phyloP scores from a whole-genome alignment of 345 rosid species.

The Reutealis trisperma region DNA sequence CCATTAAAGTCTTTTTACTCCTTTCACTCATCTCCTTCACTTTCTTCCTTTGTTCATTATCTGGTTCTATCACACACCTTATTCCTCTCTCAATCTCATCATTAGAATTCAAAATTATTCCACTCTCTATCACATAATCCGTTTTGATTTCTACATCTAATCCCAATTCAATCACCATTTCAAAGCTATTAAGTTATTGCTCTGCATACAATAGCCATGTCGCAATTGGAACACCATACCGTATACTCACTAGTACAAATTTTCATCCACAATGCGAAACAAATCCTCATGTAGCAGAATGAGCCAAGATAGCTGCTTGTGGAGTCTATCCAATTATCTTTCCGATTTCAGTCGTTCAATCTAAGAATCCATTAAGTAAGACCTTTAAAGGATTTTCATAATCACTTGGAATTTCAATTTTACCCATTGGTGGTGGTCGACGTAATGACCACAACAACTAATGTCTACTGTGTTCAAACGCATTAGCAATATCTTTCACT shows the following conservation, averaged over 20 bases:
- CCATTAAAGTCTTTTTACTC: background rate
- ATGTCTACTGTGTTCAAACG: background rate
- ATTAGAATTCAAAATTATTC: too few relatives aligned
- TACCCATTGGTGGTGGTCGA: background rate
- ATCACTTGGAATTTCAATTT: background rate
- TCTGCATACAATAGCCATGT: constrained; percentile 9
- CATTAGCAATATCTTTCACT: background rate
- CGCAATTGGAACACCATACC: constrained; percentile 14
- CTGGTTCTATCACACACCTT: background rate
- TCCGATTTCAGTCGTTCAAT: background rate
- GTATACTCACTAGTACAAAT: constrained; percentile 5
- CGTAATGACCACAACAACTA: background rate
- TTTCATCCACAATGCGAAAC: constrained; percentile 22
- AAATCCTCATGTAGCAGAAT: constrained; percentile 5
- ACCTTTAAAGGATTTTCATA: background rate
- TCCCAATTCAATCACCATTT: constrained; percentile 7
- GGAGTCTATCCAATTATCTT: constrained; percentile 15
- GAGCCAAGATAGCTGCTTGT: background rate
- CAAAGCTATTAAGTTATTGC: constrained; percentile 11
- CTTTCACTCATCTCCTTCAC: background rate
- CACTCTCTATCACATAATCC: background rate
- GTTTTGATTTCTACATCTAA: background rate
- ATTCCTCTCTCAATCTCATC: background rate
- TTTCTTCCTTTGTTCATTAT: background rate
- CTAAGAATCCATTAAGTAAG: background rate